Conservation (phyloP, 352 stramenopile genomes). For the Globisporangium camurandrum region DNA sequence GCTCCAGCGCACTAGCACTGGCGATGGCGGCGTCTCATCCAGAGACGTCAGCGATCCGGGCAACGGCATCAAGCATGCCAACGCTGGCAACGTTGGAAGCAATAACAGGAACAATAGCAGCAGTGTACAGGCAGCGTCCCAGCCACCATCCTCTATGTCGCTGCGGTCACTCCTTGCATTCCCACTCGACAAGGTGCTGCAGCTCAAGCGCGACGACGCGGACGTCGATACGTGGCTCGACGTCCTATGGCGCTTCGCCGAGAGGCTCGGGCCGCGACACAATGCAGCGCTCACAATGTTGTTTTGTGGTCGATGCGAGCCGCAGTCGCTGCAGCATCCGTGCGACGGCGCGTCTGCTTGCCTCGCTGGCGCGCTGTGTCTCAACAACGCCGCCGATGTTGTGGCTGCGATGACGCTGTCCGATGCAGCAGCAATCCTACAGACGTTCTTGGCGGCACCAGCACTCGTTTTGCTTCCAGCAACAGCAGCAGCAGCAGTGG, state of each 20-base stretch:
- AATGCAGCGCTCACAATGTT: slow-evolving; percentile 3
- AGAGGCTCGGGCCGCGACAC: slow-evolving; percentile 4
- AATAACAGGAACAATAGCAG: not conserved
- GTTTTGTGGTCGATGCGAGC: not conserved
- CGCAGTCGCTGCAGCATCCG: not conserved
- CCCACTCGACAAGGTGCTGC: not conserved
- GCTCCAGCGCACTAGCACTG: too few relatives aligned
- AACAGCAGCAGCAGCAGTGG: not conserved
- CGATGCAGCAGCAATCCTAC: not conserved
- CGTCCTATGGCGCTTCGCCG: slow-evolving; percentile 4
- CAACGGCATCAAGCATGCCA: too few relatives aligned
- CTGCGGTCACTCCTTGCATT: slow-evolving; percentile 5
- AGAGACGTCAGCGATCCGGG: not conserved
- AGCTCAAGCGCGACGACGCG: too few relatives aligned
- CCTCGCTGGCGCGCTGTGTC: not conserved
- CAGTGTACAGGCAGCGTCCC: too few relatives aligned
- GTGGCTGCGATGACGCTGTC: not conserved
- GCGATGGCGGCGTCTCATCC: too few relatives aligned
- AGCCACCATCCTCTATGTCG: too few relatives aligned
- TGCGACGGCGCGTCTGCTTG: not conserved
- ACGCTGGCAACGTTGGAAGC: not conserved
- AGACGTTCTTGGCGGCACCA: not conserved
- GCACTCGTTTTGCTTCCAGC: not conserved
- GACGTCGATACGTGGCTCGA: slow-evolving; percentile 10
- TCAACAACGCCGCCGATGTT: not conserved